Base-by-base conservation (phyloP, 202 grass and related monocot species). In the Musa balbisiana region DNA sequence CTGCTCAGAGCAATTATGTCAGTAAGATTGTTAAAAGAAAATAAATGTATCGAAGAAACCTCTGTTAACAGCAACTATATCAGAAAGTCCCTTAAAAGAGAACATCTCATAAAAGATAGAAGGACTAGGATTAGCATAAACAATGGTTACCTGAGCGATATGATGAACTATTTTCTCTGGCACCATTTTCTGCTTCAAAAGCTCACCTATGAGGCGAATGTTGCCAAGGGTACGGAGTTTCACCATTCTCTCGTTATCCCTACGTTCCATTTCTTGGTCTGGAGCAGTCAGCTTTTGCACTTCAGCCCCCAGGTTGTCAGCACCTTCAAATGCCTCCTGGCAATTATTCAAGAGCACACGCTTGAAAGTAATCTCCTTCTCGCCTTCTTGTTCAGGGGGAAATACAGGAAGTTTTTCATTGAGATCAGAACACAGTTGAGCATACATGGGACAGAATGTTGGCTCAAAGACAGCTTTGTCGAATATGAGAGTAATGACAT, bases 141-240 rank as follows among this genome's bases (percentile, higher is more conserved):
- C 19, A 15, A 55, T 20, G 11, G 10, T 17, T 77, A 99, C 95
- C 95, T 90, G 86, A 82, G 91, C 91, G 79, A 99, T 95, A 84
- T 99, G 91, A 87, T 95, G 95, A 85, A 99, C 95, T 82, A 99
- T 92, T 85, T 88, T 99, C 85, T 92, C 91, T 79, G 91, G 85
- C 65, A 99, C 91, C 95, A 99, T 99, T 78, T 95, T 99, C 81
- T 99, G 95, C 83, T 99, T 99, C 27, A 99, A 85, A 67, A 99
- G 87, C 80, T 99, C 95, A 75, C 95, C 95, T 78, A 99, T 99
- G 20, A 99, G 76, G 25, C 89, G 89, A 74, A 99, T 99, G 78
- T 99, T 99, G 72, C 95, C 95, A 71, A 99, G 95, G 16, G 87
- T 99, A 53, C 82, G 86, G 58, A 99, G 86, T 66, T 90, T 94